These are phyloP conservation scores for Phytophthora melonis DNA, from an alignment of 352 stramenopile species.

Conservation along the genomic window DNA sequence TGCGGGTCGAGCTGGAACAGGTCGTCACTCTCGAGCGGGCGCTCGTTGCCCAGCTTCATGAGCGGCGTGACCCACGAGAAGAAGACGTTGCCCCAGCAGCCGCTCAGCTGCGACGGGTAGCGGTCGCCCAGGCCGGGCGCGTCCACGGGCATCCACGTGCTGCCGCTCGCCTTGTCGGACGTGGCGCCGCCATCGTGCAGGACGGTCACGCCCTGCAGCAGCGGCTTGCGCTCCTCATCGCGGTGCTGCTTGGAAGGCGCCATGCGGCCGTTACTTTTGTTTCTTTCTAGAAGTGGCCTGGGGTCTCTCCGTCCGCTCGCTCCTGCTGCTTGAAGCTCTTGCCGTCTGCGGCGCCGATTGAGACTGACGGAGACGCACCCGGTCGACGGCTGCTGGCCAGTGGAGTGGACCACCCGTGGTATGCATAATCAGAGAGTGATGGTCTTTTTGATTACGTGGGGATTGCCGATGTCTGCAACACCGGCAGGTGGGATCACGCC, in stretches of 20 bases:
- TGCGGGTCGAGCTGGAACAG: conserved; percentile 84
- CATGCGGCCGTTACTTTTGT: conserved; percentile 22
- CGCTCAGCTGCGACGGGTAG: conserved; percentile 64
- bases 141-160: conserved; percentile 36
- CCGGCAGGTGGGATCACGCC: background rate
- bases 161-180: background rate
- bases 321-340: conserved; percentile 10
- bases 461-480: background rate
- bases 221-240: conserved; percentile 39
- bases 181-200: conserved; percentile 19
- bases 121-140: conserved; percentile 59
- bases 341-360: conserved; percentile 19
- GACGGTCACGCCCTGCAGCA: conserved; percentile 38
- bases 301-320: background rate
- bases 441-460: background rate
- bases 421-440: conserved; percentile 21
- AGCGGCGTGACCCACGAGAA: conserved; percentile 92
- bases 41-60: conserved; percentile 85
- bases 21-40: conserved; percentile 82
- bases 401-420: conserved; percentile 13
- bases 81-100: conserved; percentile 69
- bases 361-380: conserved; percentile 15
- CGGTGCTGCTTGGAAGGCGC: conserved; percentile 22
- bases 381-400: background rate
- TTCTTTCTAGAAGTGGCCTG: background rate